Conservation (phyloP, 371 early-diverging fungal genomes). For the Mucor lusitanicus region DNA sequence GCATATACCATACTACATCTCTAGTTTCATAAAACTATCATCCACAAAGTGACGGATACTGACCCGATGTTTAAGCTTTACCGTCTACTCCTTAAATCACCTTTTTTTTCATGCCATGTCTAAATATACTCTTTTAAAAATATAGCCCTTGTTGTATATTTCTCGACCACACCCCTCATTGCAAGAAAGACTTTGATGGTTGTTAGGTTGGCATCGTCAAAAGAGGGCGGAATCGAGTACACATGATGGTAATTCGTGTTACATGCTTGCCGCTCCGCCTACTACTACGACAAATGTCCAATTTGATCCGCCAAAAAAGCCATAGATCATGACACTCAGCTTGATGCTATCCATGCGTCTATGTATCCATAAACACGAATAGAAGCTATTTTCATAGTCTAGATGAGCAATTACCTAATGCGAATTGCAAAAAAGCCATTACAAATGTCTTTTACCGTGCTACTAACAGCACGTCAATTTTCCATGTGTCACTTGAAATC, state of each 20-base stretch:
- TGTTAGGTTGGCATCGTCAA: not conserved
- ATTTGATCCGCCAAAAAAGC: not conserved
- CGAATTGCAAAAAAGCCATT: not conserved
- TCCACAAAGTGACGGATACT: not conserved
- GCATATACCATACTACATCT: no score
- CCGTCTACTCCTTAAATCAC: not conserved
- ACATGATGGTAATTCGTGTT: not conserved
- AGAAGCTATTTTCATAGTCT: no score
- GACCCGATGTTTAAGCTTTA: not conserved
- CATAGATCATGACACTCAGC: not conserved
- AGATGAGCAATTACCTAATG: not conserved
- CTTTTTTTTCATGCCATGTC: not conserved
- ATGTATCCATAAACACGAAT: no score
- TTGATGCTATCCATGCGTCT: no score
- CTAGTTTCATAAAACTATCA: no score
- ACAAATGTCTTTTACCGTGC: not conserved
- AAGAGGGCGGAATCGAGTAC: not conserved
- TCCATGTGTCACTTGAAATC: conserved; percentile 2
- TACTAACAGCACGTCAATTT: not conserved
- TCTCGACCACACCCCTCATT: not conserved
- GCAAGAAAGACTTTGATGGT: not conserved
- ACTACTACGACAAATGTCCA: no score
- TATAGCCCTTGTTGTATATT: not conserved
- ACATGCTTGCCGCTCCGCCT: not conserved
- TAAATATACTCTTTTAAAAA: not conserved